Evolutionary conservation across 768 basidiomycete genomes (phyloP), one percentile per base, ranked within the genome.

Genomic region (Phaeotremella fagi): DNA sequence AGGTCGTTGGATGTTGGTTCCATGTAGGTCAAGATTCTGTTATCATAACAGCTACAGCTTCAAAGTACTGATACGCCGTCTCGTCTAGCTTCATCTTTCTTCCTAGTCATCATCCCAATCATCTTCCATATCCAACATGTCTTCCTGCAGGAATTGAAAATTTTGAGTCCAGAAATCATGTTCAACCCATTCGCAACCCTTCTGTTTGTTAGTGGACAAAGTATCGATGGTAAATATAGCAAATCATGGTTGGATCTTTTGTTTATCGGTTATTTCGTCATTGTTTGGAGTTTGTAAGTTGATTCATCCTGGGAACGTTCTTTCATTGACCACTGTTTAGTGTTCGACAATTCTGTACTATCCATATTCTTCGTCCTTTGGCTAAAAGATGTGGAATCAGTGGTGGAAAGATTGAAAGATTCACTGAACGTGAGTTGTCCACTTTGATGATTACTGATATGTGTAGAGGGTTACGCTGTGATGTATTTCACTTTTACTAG

Each of bases 251-350:
- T 81, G 54, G 94, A 98, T 68, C 57, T 90, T 7, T 66, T 80
- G 15, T 99, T 99, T 76, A 63, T 97, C 42, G 79, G 80, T 2
- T 92, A 88, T 75, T 79, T 92, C 68, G 78, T 97, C 73, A 77
- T 98, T 45, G 83, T 94, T 64, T 98, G 86, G 77, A 92, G 90
- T 1, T 87, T 90, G 72, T 74, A 41, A 52, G 70, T 61, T 18
- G 41, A n/a, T n/a, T n/a, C n/a, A n/a, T n/a, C n/a, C n/a, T n/a
- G n/a, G 23, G 15, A 51, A 24, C 2, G 31, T 33, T 33, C n/a
- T n/a, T 7, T 33, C 31, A 33, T 33, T 7, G 7, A 33, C 31
- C 31, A 33, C 16, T 7, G 9, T 33, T 33, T 33, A 74, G 72
- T 70, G 61, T 91, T 37, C 84, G 94, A 26, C 90, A 97, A 75